Evolutionary conservation across 306 rosid species (phyloP), one percentile per base, ranked within the genome.

Genomic region (Prunus padus): DNA sequence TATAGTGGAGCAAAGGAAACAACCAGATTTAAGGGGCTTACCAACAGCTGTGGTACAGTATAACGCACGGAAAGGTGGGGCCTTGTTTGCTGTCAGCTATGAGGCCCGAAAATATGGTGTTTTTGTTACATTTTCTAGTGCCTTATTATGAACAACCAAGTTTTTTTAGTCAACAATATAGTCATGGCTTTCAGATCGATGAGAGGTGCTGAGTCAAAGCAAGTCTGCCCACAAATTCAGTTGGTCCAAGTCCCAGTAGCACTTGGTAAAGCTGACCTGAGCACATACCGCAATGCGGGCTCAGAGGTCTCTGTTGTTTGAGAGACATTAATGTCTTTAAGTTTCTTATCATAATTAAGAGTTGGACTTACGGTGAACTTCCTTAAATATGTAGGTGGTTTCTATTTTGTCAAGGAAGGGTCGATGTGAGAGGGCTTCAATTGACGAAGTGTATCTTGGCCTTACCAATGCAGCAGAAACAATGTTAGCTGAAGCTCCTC

Each of bases 391-490:
- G 14, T 74, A 94, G 98, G 98, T 95, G 61, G 96, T 92, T 82
- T 79, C 89, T 15, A 64, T 95, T 83, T 92, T 95, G 80, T 69
- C 98, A 3, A 84, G 83, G 72, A 95, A 85, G 82, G 98, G 95
- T 69, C 89, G 90, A 18, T 95, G 98, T 62, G 98, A 95, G 89
- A 88, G 98, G 82, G 98, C 98, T 76, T 95, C 97, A 0, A 95
- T 95, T 72, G 98, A 95, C 71, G 98, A 95, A 86, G 98, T 92
- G 5, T 95, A 95, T 83, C 95, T 95, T 65, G 98, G 92, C 81
- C 95, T 95, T 64, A 90, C 97, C 3, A 89, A 86, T 67, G 97
- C 97, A 70, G 96, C 98, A 3, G 87, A 87, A 84, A 74, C 88
- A 31, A 90, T 92, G 96, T 79, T 95, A 49, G 71, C 75, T 74